Evolutionary conservation across 2,329 filamentous ascomycete species (phyloP), one percentile per base, ranked within the genome.

Genomic region (Colletotrichum echinochloae): DNA sequence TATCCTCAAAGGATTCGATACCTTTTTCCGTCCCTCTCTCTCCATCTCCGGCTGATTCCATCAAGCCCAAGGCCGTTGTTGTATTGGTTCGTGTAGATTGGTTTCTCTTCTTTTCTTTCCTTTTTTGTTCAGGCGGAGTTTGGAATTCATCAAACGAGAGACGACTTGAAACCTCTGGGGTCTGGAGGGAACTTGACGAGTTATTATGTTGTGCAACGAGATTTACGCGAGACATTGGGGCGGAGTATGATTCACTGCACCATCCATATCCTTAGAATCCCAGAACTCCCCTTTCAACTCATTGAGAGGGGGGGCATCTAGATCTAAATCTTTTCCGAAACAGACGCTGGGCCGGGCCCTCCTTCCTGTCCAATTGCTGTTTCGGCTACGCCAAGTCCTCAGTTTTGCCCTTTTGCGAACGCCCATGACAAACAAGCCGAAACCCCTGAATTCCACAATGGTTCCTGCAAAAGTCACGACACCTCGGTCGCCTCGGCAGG

Each of bases 191-290:
- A 44, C 49, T 52, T 52, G 30, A 60, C 39, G 66, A 69, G 33
- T 28, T 65, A 39, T 20, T 54, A 54, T 46, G 66, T 30, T 69
- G 54, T 65, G 61, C 60, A 65, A 69, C 30, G 61, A 69, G 23
- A 8, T 54, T 69, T 65, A 69, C 46, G 54, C 51, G 49, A 46
- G 54, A 65, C 56, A 52, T 12, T 30, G 62, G 5, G 54, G 60
- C 46, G 11, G 37, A n/a, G n/a, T n/a, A 20, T 30, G 8, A 3
- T 56, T 12, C 33, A n/a, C 28, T 51, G 56, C 51, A 35, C 39
- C 44, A 8, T 52, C 20, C 23, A 46, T 46, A 26, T 44, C 23
- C 26, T 33, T 12, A 41, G 37, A 51, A 41, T 11, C 37, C 30
- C 23, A 30, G 35, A 30, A 65, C 30, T 30, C 52, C 51, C 28